Base-by-base conservation (phyloP, 257 asterid genomes). In the Solanum clarkiae region DNA sequence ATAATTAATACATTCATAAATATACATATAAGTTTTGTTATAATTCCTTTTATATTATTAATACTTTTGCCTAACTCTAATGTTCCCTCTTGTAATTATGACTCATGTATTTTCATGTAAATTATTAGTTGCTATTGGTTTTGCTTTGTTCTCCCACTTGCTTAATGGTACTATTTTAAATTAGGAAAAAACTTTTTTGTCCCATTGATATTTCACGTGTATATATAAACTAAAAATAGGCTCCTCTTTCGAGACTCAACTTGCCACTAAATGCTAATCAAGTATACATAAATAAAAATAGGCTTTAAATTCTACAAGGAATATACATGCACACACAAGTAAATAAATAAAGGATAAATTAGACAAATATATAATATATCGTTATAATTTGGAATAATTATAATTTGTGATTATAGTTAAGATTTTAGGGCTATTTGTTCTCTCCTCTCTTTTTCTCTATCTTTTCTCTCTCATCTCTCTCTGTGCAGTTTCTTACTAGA, bases 121-220 rank as follows among this genome's bases (percentile, higher is more conserved):
- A 79, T 79, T 24, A 42, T 44, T 72, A 79, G 14, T 79, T 20
- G 18, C 6, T 53, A 53, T 9, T 79, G 66, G 47, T 53, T 79
- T 79, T 53, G 83, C 83, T 79, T 79, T 79, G 36, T 79, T 79
- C 65, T 79, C 29, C 83, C 65, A 79, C 83, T 79, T 79, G 65
- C 65, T 77, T 51, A 53, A 79, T 26, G 65, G 65, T 56, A 16
- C 49, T 53, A 29, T 53, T 51, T 79, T 26, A 79, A 51, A 53
- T 53, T 53, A 51, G 59, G 36, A 79, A 51, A 77, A 77, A 16
- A 2, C 1, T 26, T 53, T 4, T 53, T 79, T 77, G 82, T 15
- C 62, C 62, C 44, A 75, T 49, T 75, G 65, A 79, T 53, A 53
- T 51, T 79, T 79, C 65, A 79, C 65, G 10, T 79, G 83, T 29